Evolutionary conservation across 2,329 filamentous ascomycete genomes (phyloP).

Genomic region (Elsinoe ampelina): DNA sequence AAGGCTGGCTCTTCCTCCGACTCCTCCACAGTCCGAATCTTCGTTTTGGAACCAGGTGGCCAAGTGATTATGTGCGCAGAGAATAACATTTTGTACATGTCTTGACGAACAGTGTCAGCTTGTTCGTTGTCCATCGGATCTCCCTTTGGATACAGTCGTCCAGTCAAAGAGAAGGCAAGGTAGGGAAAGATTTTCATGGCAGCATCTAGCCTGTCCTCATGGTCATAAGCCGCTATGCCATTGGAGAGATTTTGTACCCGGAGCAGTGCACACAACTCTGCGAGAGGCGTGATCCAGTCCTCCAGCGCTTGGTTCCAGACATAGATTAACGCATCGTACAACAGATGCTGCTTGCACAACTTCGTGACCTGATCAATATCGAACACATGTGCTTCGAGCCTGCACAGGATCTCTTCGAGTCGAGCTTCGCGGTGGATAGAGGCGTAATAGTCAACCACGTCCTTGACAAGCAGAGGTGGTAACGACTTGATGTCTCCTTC

Average conservation of each 20-base stretch:
- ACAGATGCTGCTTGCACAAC: slow-evolving; percentile 79
- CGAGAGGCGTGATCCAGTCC: slow-evolving; percentile 85
- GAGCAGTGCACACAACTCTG: slow-evolving; percentile 64
- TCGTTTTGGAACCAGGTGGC: slow-evolving; percentile 53
- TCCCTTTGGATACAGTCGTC: slow-evolving; percentile 83
- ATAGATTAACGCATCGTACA: slow-evolving; percentile 93
- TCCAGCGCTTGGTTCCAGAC: slow-evolving; percentile 87
- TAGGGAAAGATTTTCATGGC: slow-evolving; percentile 92
- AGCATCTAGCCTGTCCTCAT: slow-evolving; percentile 52
- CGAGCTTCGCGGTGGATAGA: slow-evolving; percentile 63
- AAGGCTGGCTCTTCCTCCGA: slow-evolving; percentile 61
- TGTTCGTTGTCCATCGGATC: slow-evolving; percentile 62
- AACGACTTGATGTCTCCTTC: slow-evolving; percentile 64
- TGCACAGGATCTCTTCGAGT: slow-evolving; percentile 89
- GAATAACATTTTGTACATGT: slow-evolving; percentile 89
- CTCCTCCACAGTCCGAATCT: slow-evolving; percentile 47
- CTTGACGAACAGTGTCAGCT: slow-evolving; percentile 68
- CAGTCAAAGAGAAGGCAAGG: slow-evolving; percentile 81
- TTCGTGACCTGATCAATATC: slow-evolving; percentile 89
- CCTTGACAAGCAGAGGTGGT: slow-evolving; percentile 77
- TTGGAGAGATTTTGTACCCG: slow-evolving; percentile 30
- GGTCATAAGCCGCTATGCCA: slow-evolving; percentile 36
- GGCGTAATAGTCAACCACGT: slow-evolving; percentile 73
- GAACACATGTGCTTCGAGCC: slow-evolving; percentile 80
- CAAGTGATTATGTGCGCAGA: slow-evolving; percentile 69